Conservation (phyloP, 768 basidiomycete species). For the Boletus sp. region DNA sequence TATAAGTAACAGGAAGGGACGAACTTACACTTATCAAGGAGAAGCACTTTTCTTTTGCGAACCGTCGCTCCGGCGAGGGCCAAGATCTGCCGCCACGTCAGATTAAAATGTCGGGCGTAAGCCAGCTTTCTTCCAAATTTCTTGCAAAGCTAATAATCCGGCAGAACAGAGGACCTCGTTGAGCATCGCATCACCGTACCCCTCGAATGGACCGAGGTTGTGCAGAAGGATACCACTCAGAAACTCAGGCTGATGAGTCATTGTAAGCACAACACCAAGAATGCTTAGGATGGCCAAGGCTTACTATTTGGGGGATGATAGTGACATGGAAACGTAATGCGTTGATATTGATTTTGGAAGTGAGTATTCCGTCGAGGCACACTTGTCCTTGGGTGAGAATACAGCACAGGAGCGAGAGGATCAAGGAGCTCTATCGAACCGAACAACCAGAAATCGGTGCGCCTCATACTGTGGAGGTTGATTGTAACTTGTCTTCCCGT, state of each 20-base stretch:
- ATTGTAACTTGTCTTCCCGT: background rate
- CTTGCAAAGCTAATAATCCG: constrained; percentile 42
- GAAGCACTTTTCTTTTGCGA: too few species aligned
- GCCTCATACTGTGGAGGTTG: too few species aligned
- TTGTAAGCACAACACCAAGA: background rate
- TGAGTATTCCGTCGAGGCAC: background rate
- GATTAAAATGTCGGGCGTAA: too few species aligned
- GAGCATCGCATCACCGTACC: constrained; percentile 50
- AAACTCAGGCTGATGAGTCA: background rate
- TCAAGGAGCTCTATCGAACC: constrained; percentile 1
- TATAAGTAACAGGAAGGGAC: too few species aligned
- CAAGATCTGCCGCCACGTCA: too few species aligned
- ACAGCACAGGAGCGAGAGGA: constrained; percentile 3
- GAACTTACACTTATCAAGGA: too few species aligned
- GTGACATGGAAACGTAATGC: background rate
- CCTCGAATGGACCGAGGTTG: constrained; percentile 59
- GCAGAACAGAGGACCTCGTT: constrained; percentile 48
- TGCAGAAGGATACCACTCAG: constrained; percentile 53
- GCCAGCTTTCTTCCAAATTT: constrained; percentile 34
- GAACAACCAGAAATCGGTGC: background rate
- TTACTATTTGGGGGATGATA: constrained; percentile 1
- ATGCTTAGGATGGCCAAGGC: too few species aligned
- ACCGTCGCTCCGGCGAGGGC: too few species aligned
- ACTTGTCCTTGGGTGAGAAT: background rate
- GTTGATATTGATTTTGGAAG: background rate